Percentiles rank a stretch among this genome's conserved stretches.
Evolutionary conservation across 2,329 filamentous ascomycete genomes (phyloP).

Genomic region (Xylaria sp.): DNA sequence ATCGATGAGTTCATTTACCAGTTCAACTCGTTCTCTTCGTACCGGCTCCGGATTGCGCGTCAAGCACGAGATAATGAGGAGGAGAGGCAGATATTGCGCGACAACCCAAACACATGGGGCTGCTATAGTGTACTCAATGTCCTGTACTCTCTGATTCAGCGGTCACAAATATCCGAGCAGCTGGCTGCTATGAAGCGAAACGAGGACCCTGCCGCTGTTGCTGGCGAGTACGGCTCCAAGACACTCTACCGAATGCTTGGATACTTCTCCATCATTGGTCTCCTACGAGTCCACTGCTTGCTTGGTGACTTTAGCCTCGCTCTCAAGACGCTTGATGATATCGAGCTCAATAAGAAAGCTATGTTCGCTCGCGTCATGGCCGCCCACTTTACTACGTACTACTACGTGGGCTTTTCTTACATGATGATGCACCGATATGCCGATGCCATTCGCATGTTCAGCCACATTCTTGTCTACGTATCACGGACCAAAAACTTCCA

Average conservation of each 20-base stretch:
- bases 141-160: slow-evolving; percentile 97
- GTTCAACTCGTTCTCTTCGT: slow-evolving; percentile 99
- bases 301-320: slow-evolving; percentile 98
- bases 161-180: slow-evolving; percentile 98
- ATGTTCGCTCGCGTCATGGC: slow-evolving; percentile 99
- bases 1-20: slow-evolving; percentile 99
- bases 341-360: slow-evolving; percentile 99
- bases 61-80: slow-evolving; percentile 83
- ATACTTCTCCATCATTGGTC: slow-evolving; percentile 98
- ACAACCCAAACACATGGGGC: slow-evolving; percentile 99
- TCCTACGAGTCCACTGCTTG: slow-evolving; percentile 94
- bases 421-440: slow-evolving; percentile 99
- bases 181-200: slow-evolving; percentile 92
- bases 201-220: slow-evolving; percentile 87
- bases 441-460: slow-evolving; percentile 99
- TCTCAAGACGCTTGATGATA: slow-evolving; percentile 98
- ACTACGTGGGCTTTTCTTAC: slow-evolving; percentile 99
- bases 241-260: slow-evolving; percentile 98
- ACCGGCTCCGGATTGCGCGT: slow-evolving; percentile 90
- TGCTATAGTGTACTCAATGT: slow-evolving; percentile 99
- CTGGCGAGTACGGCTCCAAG: slow-evolving; percentile 93
- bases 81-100: slow-evolving; percentile 88
- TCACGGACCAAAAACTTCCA: slow-evolving; percentile 99
- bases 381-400: slow-evolving; percentile 99
- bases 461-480: slow-evolving; percentile 99